A percentile compares a stretch with the other conserved stretches of the same genome.
Conservation (phyloP, 2,329 filamentous ascomycete genomes). For the Tolypocladium cylindrosporum region DNA sequence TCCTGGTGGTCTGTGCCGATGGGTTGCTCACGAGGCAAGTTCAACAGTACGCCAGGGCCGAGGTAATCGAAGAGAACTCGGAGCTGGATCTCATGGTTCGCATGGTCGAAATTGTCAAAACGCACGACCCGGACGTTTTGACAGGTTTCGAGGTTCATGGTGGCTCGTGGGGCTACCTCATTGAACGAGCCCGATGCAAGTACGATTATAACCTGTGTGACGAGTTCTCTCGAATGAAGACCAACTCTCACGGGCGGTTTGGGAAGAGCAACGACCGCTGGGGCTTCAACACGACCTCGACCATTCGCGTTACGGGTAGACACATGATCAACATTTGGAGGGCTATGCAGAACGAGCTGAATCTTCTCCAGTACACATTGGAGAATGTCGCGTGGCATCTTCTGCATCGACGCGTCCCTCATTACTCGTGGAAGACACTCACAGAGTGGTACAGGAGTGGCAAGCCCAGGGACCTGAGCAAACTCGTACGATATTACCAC, state of each 20-base stretch:
- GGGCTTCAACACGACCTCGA: constrained; percentile 91
- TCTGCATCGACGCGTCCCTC: constrained; percentile 76
- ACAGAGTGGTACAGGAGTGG: constrained; percentile 72
- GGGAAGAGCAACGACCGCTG: constrained; percentile 81
- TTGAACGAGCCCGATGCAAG: constrained; percentile 75
- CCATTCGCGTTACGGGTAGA: constrained; percentile 82
- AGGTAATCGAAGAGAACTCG: constrained; percentile 63
- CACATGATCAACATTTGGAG: constrained; percentile 98
- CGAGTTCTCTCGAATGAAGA: constrained; percentile 82
- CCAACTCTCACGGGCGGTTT: constrained; percentile 70
- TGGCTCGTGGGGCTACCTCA: constrained; percentile 88
- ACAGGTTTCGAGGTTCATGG: constrained; percentile 94
- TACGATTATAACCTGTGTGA: constrained; percentile 88
- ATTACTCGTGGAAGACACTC: constrained; percentile 70
- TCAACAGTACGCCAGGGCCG: constrained; percentile 46
- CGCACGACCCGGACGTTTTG: constrained; percentile 80
- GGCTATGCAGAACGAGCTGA: constrained; percentile 88
- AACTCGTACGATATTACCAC: constrained; percentile 69
- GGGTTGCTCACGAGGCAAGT: constrained; percentile 50
- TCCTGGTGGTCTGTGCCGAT: constrained; percentile 61
- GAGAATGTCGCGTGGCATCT: constrained; percentile 93
- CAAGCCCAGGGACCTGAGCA: constrained; percentile 58
- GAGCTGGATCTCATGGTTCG: constrained; percentile 79
- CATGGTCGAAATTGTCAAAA: constrained; percentile 79
- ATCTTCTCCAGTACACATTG: constrained; percentile 87